Evolutionary conservation across 1,284 basidiomycete species (phyloP).

Genomic region (Neonothopanus nambi): DNA sequence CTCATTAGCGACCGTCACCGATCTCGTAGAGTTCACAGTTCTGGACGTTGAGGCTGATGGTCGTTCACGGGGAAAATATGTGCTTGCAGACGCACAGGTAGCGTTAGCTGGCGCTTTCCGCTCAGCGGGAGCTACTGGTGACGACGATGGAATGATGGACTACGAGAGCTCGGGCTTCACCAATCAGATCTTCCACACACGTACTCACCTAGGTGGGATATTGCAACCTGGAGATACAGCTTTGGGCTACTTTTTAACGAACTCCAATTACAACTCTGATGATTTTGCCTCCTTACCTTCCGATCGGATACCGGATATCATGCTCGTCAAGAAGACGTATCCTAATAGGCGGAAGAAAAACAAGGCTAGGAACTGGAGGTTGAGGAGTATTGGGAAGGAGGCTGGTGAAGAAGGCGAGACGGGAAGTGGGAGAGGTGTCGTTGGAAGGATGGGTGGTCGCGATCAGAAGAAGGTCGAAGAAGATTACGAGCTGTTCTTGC

Average conservation of each 20-base stretch:
- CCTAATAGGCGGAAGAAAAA: conserved; percentile 93
- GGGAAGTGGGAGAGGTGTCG: conserved; percentile 74
- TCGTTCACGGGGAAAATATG: conserved; percentile 69
- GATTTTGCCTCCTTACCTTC: conserved; percentile 77
- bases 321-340: conserved; percentile 95
- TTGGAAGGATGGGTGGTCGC: conserved; percentile 87
- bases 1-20: conserved; percentile 77
- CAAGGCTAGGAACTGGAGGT: conserved; percentile 83
- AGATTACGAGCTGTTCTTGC: conserved; percentile 95
- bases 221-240: conserved; percentile 95
- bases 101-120: conserved; percentile 82
- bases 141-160: conserved; percentile 59
- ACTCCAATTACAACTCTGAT: conserved; percentile 92
- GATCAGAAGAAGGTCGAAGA: conserved; percentile 94
- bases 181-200: conserved; percentile 91
- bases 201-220: conserved; percentile 94
- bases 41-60: conserved; percentile 91
- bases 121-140: conserved; percentile 42
- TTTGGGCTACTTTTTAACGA: conserved; percentile 87
- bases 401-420: conserved; percentile 82
- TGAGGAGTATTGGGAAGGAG: conserved; percentile 94
- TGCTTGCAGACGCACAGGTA: conserved; percentile 94
- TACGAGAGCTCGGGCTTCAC: conserved; percentile 51
- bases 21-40: conserved; percentile 93
- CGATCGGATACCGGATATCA: conserved; percentile 86